Conservation (phyloP, 2,329 filamentous ascomycete species). For the Cercospora canescens region DNA sequence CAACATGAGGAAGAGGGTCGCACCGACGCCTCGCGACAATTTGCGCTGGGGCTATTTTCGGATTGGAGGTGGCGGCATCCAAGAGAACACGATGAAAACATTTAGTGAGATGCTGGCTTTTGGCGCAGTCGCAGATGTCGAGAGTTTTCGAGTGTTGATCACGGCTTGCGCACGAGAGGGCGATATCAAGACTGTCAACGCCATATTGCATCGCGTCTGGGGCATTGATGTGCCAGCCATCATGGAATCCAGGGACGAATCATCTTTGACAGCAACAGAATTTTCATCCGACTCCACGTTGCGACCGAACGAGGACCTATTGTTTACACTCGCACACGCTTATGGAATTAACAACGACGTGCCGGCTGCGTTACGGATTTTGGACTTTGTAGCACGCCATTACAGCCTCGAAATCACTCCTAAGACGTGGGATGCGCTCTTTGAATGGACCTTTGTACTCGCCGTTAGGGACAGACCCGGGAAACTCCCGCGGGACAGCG, state of each 20-base stretch:
- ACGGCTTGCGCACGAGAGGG: slow-evolving; percentile 55
- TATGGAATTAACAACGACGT: slow-evolving; percentile 69
- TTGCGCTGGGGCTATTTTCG: slow-evolving; percentile 27
- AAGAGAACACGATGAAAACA: slow-evolving; percentile 35
- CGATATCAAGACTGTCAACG: slow-evolving; percentile 47
- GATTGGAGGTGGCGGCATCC: slow-evolving; percentile 33
- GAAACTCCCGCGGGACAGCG: slow-evolving; percentile 44
- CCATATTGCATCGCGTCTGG: slow-evolving; percentile 56
- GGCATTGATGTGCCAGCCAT: slow-evolving; percentile 52
- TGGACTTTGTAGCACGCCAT: slow-evolving; percentile 62
- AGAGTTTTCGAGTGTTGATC: slow-evolving; percentile 56
- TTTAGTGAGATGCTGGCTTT: slow-evolving; percentile 51
- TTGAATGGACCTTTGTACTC: slow-evolving; percentile 65
- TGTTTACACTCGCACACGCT: slow-evolving; percentile 67
- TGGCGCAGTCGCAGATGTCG: slow-evolving; percentile 50
- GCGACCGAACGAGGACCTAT: slow-evolving; percentile 58
- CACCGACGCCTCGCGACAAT: neutral
- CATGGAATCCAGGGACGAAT: slow-evolving; percentile 33
- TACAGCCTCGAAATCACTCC: slow-evolving; percentile 60
- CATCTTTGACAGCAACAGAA: slow-evolving; percentile 35
- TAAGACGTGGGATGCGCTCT: slow-evolving; percentile 64
- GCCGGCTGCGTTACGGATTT: slow-evolving; percentile 56
- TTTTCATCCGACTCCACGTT: slow-evolving; percentile 55
- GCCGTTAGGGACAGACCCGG: slow-evolving; percentile 32
- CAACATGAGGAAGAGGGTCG: slow-evolving; percentile 25